Evolutionary conservation across 805 yeast species (phyloP), one percentile per base, ranked within the genome.

Genomic region (Candida verbasci): DNA sequence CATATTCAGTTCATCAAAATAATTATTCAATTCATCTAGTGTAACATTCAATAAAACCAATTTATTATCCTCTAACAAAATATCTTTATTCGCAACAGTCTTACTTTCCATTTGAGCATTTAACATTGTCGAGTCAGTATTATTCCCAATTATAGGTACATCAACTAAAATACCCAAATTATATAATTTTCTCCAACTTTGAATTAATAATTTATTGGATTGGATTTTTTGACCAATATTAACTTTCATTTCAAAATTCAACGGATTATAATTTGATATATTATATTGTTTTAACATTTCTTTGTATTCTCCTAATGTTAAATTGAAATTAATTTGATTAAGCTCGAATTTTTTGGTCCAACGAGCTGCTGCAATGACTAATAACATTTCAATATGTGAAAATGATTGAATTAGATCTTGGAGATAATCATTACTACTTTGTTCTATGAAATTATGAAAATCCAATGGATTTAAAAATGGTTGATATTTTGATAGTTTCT

Each of bases 231-330:
- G 64, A 31, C 53, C 56, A 29, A 68, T 51, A 40, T 56, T 38
- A 27, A 60, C 50, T 23, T 61, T 50, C 34, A 57, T 56, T 30
- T 68, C 76, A 22, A 67, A 49, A 22, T 62, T 60, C 6, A 61
- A 53, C 3, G 61, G 43, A 18, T 47, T 42, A 10, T 47, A 37
- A 1, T 58, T 46, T 6, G 57, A 46, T 4, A 60, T 51, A 38
- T 74, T 72, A 39, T 68, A 56, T 0, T 51, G 43, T 37, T 72
- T 70, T 29, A 78, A 65, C 67, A 80, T 70, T 2, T 60, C 64
- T n/a, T 53, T 50, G 56, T 86, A 91, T 55, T 91, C 97, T 22
- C 78, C 80, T 54, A 80, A 82, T 0, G 81, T 83, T 40, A 87
- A 60, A 46, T 84, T 85, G 58, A 88, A 80, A 54, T 86, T 89